Evolutionary conservation across 2,329 filamentous ascomycete genomes (phyloP), one percentile per base, ranked within the genome.

Genomic region (Epichloe hybrida): DNA sequence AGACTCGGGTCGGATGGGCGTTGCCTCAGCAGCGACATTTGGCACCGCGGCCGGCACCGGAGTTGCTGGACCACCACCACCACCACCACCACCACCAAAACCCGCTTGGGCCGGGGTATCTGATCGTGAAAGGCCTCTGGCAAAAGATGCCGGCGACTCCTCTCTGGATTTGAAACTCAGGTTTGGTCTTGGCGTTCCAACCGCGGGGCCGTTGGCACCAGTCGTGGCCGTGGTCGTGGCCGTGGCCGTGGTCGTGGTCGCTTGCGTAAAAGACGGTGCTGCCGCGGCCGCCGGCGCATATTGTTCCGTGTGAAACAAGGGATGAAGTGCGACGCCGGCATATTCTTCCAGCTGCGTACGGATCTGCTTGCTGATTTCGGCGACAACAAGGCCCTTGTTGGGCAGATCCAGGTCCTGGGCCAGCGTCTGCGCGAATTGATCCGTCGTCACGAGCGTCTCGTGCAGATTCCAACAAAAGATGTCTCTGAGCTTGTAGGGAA

Each of bases 391-490:
- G 15, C 76, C 75, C 48, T 84, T 78, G 54, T 87, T 84, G 4
- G 91, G 91, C 41, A 98, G 78, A 64, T 98, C 93, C 41, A 98
- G 76, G 64, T 98, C 93, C 56, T 95, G 88, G 1, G 95, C 90
- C 57, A 97, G 81, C 2, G 79, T 82, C 59, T 86, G 80, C n/a
- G 93, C 93, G 64, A 97, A 98, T 62, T 95, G 86, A 62, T 98
- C 93, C 1, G 93, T 95, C 0, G 93, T 98, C 48, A 90, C 86
- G 52, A 96, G 73, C 0, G 88, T 86, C 70, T 98, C 93, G 68
- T 97, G 91, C 13, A 98, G 75, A 61, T 98, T 98, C 93, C 93
- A 98, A 49, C 96, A 71, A 61, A 98, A 97, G n/a, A 87, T 85
- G 60, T 98, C 93, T 61, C 94, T 89, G 52, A 98, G 74, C 55